Evolutionary conservation across 495 filamentous ascomycete species (phyloP), one percentile per base, ranked within the genome.

Genomic region (Melanomma pulvis-pyrius): DNA sequence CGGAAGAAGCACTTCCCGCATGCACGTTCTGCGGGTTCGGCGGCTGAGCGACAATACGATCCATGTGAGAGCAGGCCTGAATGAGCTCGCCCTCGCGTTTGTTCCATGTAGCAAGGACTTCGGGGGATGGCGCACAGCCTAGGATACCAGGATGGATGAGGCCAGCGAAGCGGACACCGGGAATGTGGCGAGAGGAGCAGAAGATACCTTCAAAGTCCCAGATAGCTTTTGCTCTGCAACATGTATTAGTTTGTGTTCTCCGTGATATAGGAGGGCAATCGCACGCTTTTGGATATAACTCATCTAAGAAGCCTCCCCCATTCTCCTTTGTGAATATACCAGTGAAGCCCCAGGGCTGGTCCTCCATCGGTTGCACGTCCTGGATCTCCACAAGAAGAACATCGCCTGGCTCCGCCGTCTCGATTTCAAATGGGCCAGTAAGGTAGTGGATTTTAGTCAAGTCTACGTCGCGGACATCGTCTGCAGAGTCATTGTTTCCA

Each of bases 141-240:
- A 98, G 79, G 60, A 98, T 97, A 1, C 93, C 93, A 0, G 93
- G 93, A 73, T 98, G 93, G 73, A 98, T 97, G 36, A 97, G 79
- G n/a, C 73, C 73, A 2, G 73, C 67, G 47, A 74, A 74, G 19
- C 73, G 71, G 26, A 74, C 73, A 30, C 73, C 73, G 0, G 93
- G 93, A 70, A 97, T 93, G 75, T 98, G 93, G 0, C 93, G 86
- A 12, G 89, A 92, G 25, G 90, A 90, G 81, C 91, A 94, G 78
- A 89, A 92, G 72, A 98, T 96, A 63, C 93, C 93, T 73, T 96
- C 92, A 66, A 98, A 97, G 73, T 97, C 93, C 93, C 93, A 98
- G 73, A 98, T 97, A 0, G 93, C 93, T 73, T 94, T 94, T 17
- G 91, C 92, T n/a, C 88, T 90, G 67, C 11, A 5, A 55, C 24